These are phyloP conservation scores for Penicillium coprophilum DNA, from an alignment of 495 filamentous ascomycete species.

Conservation along the genomic window DNA sequence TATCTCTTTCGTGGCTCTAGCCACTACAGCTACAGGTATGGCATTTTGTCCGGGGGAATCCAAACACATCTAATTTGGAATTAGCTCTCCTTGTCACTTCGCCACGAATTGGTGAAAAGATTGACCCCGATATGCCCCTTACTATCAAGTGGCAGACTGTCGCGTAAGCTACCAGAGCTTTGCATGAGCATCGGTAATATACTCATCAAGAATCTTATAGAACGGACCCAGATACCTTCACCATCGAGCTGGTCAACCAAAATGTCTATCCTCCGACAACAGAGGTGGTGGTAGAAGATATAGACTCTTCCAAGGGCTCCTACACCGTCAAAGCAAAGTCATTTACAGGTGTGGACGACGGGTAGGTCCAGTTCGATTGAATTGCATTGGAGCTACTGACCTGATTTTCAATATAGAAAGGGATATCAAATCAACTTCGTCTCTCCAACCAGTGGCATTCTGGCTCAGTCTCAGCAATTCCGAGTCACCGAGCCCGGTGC, in stretches of 20 bases:
- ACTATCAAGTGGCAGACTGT: slow-evolving; percentile 36
- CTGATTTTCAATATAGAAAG: slow-evolving; percentile 12
- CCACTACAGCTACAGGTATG: slow-evolving; percentile 26
- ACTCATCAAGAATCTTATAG: slow-evolving; percentile 15
- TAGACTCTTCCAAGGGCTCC: slow-evolving; percentile 30
- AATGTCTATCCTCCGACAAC: slow-evolving; percentile 37
- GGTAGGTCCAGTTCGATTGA: slow-evolving; percentile 15
- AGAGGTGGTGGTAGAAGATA: slow-evolving; percentile 37
- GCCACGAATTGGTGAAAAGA: slow-evolving; percentile 25
- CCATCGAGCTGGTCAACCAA: slow-evolving; percentile 38
- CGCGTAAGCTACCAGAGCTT: slow-evolving; percentile 17
- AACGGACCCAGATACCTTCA: slow-evolving; percentile 36
- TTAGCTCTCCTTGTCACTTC: slow-evolving; percentile 29
- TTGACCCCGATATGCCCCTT: slow-evolving; percentile 25
- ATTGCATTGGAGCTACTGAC: neutral
- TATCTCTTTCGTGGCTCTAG: slow-evolving; percentile 21
- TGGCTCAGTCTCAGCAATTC: slow-evolving; percentile 40
- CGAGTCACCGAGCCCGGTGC: slow-evolving; percentile 26
- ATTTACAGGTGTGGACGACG: slow-evolving; percentile 22
- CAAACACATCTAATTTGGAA: neutral
- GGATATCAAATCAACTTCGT: slow-evolving; percentile 41
- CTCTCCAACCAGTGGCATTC: slow-evolving; percentile 28
- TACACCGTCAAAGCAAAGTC: slow-evolving; percentile 31
- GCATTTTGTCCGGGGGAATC: too few species aligned
- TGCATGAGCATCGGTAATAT: neutral